These are phyloP conservation scores for Aegilops tauschii DNA, from an alignment of 176 grass and related monocot species.

Conservation along the genomic window DNA sequence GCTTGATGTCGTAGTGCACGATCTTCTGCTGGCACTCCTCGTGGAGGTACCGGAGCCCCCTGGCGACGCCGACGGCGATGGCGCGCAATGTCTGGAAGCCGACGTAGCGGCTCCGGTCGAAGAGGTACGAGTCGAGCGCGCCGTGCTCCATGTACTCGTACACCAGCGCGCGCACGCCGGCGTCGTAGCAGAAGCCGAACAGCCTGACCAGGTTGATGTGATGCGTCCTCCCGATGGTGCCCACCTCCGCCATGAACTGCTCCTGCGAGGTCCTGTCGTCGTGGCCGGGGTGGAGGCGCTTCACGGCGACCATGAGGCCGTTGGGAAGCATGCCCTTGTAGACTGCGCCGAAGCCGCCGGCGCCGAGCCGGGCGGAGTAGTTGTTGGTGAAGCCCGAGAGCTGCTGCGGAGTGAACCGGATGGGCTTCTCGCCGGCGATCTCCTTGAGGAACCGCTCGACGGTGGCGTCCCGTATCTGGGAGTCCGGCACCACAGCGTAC, in stretches of 20 bases:
- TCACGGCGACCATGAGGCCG: conserved; percentile 18
- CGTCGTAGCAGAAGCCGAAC: conserved; percentile 39
- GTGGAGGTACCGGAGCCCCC: conserved; percentile 42
- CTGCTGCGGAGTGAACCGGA: conserved; percentile 18
- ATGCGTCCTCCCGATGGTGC: background rate
- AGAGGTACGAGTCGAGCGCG: conserved; percentile 28
- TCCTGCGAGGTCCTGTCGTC: background rate
- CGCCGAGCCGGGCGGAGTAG: conserved; percentile 26
- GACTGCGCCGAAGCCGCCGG: conserved; percentile 8
- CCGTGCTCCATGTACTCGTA: conserved; percentile 43
- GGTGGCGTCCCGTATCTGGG: background rate
- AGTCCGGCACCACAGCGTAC: background rate
- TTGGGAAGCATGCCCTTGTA: conserved; percentile 11
- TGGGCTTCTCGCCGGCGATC: conserved; percentile 2
- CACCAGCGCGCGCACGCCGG: background rate
- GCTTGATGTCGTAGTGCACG: conserved; percentile 24
- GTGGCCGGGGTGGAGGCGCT: background rate
- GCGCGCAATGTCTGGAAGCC: background rate
- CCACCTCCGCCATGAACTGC: conserved; percentile 33
- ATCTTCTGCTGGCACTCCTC: conserved; percentile 52
- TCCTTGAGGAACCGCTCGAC: background rate
- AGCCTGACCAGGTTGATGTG: conserved; percentile 34
- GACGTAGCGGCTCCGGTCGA: background rate
- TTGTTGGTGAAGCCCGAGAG: background rate
- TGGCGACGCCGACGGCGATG: conserved; percentile 32